phyloP scores from a whole-genome alignment of 2,329 filamentous ascomycete species.

The Pezicula radicicola region DNA sequence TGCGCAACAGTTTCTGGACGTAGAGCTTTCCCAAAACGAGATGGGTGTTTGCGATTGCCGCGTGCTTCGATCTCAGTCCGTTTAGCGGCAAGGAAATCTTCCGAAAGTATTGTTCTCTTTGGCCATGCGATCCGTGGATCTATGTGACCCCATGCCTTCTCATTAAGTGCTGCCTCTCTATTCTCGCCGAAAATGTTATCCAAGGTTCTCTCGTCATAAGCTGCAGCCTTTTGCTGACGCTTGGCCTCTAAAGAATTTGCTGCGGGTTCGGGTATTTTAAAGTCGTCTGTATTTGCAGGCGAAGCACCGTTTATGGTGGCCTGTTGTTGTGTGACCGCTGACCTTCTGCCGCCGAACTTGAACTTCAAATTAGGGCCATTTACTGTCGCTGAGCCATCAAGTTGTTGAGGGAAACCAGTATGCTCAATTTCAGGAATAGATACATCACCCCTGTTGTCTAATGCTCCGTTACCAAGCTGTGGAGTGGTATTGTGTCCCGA shows the following conservation, averaged over 20 bases:
- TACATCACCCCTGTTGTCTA: too few relatives aligned
- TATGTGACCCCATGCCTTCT: constrained; percentile 34
- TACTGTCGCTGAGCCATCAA: too few relatives aligned
- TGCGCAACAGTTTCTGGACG: not conserved
- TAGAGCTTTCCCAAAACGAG: constrained; percentile 32
- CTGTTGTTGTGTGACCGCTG: not conserved
- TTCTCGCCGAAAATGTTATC: constrained; percentile 15
- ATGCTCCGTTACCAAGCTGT: not conserved
- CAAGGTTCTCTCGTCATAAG: constrained; percentile 6
- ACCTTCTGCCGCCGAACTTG: too few relatives aligned
- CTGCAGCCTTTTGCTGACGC: not conserved
- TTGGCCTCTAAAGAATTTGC: not conserved
- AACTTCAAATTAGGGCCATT: too few relatives aligned
- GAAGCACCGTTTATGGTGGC: not conserved
- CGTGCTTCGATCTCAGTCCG: constrained; percentile 44
- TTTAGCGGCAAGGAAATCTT: constrained; percentile 46
- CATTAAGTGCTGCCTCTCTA: not conserved
- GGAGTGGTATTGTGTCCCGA: not conserved
- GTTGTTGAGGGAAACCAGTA: too few relatives aligned
- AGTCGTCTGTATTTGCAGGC: not conserved
- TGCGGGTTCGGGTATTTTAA: not conserved
- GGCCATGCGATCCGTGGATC: constrained; percentile 49
- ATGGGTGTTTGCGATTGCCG: constrained; percentile 43
- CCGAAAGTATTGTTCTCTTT: constrained; percentile 32
- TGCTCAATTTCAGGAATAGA: too few relatives aligned